phyloP scores from a whole-genome alignment of 805 yeast genomes.

The Lachancea meyersii region DNA sequence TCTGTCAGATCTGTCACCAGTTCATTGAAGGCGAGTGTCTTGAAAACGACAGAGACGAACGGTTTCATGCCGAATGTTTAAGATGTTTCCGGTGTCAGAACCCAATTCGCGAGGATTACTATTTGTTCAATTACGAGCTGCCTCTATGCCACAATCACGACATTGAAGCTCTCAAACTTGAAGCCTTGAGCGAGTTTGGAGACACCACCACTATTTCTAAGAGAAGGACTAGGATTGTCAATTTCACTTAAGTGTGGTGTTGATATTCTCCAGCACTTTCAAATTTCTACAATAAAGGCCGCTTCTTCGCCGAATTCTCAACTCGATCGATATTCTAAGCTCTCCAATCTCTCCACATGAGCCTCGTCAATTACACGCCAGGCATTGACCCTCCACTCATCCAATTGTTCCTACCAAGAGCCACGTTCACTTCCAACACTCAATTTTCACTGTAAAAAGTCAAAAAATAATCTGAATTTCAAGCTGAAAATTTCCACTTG shows the following conservation, averaged over 20 bases:
- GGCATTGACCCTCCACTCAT: too few species aligned
- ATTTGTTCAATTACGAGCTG: constrained; percentile 24
- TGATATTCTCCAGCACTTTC: too few species aligned
- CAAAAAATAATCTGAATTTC: too few species aligned
- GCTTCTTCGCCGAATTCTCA: too few species aligned
- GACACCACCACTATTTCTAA: constrained; percentile 22
- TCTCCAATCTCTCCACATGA: too few species aligned
- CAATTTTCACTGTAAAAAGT: too few species aligned
- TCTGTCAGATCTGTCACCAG: constrained; percentile 60
- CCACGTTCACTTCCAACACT: too few species aligned
- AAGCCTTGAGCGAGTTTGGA: constrained; percentile 4
- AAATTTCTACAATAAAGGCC: too few species aligned
- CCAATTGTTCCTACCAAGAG: too few species aligned
- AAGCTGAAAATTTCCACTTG: too few species aligned
- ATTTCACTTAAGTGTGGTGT: constrained; percentile 15
- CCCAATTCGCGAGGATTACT: constrained; percentile 49
- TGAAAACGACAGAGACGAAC: constrained; percentile 62
- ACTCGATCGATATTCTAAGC: too few species aligned
- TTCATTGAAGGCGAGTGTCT: constrained; percentile 92
- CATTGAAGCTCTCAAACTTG: constrained; percentile 17
- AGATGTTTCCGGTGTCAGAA: constrained; percentile 56
- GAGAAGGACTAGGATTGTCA: constrained; percentile 30
- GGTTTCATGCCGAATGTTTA: constrained; percentile 74
- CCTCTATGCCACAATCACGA: constrained; percentile 31
- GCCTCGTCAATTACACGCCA: too few species aligned